Base-by-base conservation (phyloP, 768 basidiomycete species). In the Cantharellus anzutake region DNA sequence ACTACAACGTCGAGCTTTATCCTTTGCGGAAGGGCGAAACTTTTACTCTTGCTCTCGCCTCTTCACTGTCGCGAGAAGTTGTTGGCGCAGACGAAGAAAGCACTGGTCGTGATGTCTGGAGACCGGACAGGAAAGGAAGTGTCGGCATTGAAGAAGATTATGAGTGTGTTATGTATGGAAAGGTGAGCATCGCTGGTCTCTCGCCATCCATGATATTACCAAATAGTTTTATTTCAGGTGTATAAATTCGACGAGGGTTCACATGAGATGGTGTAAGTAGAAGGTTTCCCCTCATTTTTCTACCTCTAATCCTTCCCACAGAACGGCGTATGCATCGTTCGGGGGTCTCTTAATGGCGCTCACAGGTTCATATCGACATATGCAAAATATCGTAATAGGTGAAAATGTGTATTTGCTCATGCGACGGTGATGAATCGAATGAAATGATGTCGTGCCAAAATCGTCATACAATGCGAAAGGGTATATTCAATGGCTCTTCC, bases 161-260 rank as follows among this genome's bases (percentile, higher is more conserved):
- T 67, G 93, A 97, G 67, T 99, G 98, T 74, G 94, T 99, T 64
- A 97, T 97, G 92, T 92, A 89, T 69, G 94, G 94, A 40, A 98
- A 93, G 82, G 91, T 93, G 64, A 39, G 35, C 60, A 5, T 48
- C 37, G 37, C n/a, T 20, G 34, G 38, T 4, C 44, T 64, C 56
- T 37, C 35, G 38, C 38, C 52, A 29, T 29, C 20, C 20, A 29
- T 55, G 52, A 55, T 55, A 14, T 41, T 42, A 41, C 16, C 14
- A 38, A 1, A 11, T 55, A 11, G 52, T 40, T 57, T 38, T 41
- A 14, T 57, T 51, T 62, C 63, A 94, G 90, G 87, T 97, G 55
- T 99, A 99, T 76, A 92, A 92, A 69, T 96, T 94, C 69, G 94
- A 99, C 68, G 83, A 86, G 14, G 84, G 82, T 61, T 80, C 79